Base-by-base conservation (phyloP, 1,284 basidiomycete genomes). In the Uromyces viciae-fabae region DNA sequence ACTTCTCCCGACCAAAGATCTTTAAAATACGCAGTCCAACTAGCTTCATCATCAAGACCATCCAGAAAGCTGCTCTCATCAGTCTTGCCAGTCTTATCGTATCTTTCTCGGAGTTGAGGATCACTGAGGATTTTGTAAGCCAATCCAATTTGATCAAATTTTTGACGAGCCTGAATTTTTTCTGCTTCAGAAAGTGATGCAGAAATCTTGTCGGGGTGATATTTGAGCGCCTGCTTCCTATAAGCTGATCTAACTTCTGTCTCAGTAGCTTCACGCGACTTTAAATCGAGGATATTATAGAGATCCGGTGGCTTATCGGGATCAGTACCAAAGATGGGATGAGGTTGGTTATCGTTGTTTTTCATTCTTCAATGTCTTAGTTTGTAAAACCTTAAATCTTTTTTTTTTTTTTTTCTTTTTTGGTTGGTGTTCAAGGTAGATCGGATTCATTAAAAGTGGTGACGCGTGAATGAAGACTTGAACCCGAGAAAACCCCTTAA, bases 1-100 rank as follows among this genome's bases (percentile, higher is more conserved):
- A 81, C 78, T 42, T 73, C 71, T 14, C 78, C 78, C 9, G 54
- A 62, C 78, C 78, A 81, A n/a, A 81, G 71, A 40, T 81, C 69
- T 40, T 73, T 74, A 38, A 81, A 81, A 62, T 81, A 81, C 19
- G 68, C 78, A 40, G 40, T 62, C 78, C 78, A 81, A 66, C 68
- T 66, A 56, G 40, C 60, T 25, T 78, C 42, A 49, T 71, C 76
- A 22, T 52, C 58, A 8, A 69, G 38, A 36, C 68, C 71, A 36
- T 81, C 56, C 3, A 42, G n/a, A 42, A 58, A 72, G 3, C 49
- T 19, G 42, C 54, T 49, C 8, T 52, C 54, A 71, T 74, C 54
- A 14, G 36, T 38, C 14, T 19, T 46, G 22, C 78, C 78, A 4
- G 60, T 73, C 42, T 5, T n/a, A 74, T 81, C 78, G 68, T 81